Evolutionary conservation across 1,284 basidiomycete species (phyloP), one percentile per base, ranked within the genome.

Genomic region (Vanrija sp.): DNA sequence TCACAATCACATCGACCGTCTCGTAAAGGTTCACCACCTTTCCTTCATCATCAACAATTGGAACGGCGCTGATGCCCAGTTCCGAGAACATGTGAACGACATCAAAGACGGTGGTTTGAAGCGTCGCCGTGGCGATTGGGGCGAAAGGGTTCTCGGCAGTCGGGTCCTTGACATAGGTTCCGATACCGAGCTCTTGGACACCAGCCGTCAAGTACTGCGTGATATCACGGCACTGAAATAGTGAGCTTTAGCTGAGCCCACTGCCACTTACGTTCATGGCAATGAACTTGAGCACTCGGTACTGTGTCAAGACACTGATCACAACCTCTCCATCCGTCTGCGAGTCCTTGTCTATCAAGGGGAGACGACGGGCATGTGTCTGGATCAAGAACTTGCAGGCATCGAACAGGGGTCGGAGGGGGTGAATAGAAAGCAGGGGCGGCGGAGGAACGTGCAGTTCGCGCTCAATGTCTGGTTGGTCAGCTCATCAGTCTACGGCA

Each of bases 31-130:
- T 95, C 54, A 98, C 84, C 31, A 98, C 96, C 53, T 94, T 84
- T 9, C 95, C 96, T 4, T 93, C 83, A 53, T 89, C 85, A 68
- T 97, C 90, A 20, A 98, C 81, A 67, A 99, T 97, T 4, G 96
- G 96, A 10, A 99, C 95, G 3, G 95, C 94, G 20, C 91, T 95
- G 63, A 99, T 97, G 15, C 92, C 88, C 35, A 87, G 83, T 73
- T 95, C 90, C 1, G 91, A 96, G 72, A 98, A 98, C 87, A 97
- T 93, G 73, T 98, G 96, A 0, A 98, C 96, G 47, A 98, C 90
- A 68, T 98, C 93, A 67, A 97, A 97, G 0, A 99, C 96, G 18
- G 90, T 88, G 1, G 95, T 98, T 58, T 86, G 80, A 63, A 97
- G 79, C 10, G 86, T 95, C 2, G 96, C 96, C 0, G 93, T 96